Evolutionary conservation across 768 basidiomycete genomes (phyloP).

Genomic region (Psilocybe subaeruginosa): DNA sequence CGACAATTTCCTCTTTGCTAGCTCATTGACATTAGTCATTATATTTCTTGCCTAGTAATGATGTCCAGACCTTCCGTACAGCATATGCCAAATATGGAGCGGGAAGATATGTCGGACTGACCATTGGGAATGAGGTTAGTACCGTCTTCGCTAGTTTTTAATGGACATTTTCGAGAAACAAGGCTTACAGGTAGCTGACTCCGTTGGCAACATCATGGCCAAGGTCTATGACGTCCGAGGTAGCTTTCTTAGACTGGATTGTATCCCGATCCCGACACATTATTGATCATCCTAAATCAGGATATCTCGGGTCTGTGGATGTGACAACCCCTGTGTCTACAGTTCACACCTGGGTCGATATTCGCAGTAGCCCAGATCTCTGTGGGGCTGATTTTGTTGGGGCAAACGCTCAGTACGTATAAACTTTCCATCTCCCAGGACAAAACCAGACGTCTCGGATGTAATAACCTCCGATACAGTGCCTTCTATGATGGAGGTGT

Average conservation of each 20-base stretch:
- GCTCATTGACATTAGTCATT: not conserved
- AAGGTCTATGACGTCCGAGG: slow-evolving; percentile 41
- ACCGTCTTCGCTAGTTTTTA: not conserved
- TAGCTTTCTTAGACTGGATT: slow-evolving; percentile 11
- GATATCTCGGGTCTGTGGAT: slow-evolving; percentile 35
- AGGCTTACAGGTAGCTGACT: slow-evolving; percentile 26
- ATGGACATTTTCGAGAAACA: not conserved
- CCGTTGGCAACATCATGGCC: slow-evolving; percentile 34
- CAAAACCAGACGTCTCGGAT: not conserved
- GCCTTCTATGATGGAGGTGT: slow-evolving; percentile 40
- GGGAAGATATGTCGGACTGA: not conserved
- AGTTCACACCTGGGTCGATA: slow-evolving; percentile 40
- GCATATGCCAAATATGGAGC: slow-evolving; percentile 1
- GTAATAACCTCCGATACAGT: slow-evolving; percentile 11
- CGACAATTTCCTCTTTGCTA: not conserved
- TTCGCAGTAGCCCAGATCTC: slow-evolving; percentile 35
- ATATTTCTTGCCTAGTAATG: not conserved
- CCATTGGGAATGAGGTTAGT: slow-evolving; percentile 34
- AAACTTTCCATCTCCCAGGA: not conserved
- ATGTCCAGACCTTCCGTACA: not conserved
- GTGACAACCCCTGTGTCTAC: slow-evolving; percentile 40
- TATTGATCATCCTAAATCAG: slow-evolving; percentile 18
- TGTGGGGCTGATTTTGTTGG: slow-evolving; percentile 42
- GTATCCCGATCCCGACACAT: not conserved
- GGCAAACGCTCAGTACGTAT: slow-evolving; percentile 43